A percentile compares a stretch with the other conserved stretches of the same genome.
These are phyloP conservation scores for Aspergillus sp. DNA, from an alignment of 2,329 filamentous ascomycete species.

Conservation along the genomic window DNA sequence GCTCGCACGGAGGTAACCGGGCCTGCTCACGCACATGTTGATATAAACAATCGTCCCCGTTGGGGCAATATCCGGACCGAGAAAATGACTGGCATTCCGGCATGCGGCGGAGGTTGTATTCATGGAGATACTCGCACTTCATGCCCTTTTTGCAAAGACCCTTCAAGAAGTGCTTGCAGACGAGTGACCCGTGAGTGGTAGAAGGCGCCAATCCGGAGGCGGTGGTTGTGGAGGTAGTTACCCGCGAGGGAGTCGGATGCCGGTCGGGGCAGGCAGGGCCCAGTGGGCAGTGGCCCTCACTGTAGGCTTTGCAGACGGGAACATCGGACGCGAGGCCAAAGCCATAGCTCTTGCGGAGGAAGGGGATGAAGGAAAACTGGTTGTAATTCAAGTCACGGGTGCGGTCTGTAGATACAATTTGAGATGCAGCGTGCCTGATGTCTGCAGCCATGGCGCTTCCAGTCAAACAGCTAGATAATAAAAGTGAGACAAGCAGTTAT, in stretches of 20 bases:
- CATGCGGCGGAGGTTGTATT: constrained; percentile 98
- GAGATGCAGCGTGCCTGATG: constrained; percentile 36
- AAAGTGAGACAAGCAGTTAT: not conserved
- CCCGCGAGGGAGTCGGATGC: constrained; percentile 61
- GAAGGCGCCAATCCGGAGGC: constrained; percentile 46
- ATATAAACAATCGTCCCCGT: constrained; percentile 95
- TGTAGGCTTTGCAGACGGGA: constrained; percentile 83
- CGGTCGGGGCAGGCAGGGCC: constrained; percentile 85
- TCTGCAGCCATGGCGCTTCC: constrained; percentile 38
- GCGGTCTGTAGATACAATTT: constrained; percentile 41
- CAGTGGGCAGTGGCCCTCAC: constrained; percentile 82
- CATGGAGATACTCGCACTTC: constrained; percentile 95
- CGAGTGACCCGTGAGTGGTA: constrained; percentile 61
- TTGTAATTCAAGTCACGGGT: constrained; percentile 54
- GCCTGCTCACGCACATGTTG: constrained; percentile 85
- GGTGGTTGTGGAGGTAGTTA: constrained; percentile 50
- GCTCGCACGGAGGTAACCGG: constrained; percentile 78
- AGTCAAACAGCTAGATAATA: not conserved
- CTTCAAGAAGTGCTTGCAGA: constrained; percentile 98
- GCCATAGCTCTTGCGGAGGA: constrained; percentile 80
- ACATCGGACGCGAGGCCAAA: constrained; percentile 80
- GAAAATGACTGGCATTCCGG: constrained; percentile 98
- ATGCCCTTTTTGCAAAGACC: constrained; percentile 98
- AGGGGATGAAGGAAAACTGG: constrained; percentile 83
- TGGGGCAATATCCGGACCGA: constrained; percentile 90